Evolutionary conservation across 2,329 filamentous ascomycete species (phyloP).

Genomic region (Dothistroma septosporum): DNA sequence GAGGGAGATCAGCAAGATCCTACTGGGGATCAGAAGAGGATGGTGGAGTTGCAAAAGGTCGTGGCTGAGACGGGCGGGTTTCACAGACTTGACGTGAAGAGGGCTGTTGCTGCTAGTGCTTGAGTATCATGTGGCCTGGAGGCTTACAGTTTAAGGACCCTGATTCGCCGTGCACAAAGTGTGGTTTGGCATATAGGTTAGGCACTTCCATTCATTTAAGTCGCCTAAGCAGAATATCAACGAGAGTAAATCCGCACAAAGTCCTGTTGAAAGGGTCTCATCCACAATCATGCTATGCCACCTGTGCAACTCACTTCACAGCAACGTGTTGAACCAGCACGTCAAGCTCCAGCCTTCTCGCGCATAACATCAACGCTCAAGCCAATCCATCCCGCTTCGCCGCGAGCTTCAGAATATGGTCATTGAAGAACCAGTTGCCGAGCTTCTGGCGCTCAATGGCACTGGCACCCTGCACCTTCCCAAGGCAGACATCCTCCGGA

Average conservation of each 20-base stretch:
- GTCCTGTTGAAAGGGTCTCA: constrained; percentile 18
- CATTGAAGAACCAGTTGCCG: constrained; percentile 37
- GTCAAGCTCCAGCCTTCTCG: not conserved
- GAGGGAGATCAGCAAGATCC: constrained; percentile 64
- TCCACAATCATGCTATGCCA: not conserved
- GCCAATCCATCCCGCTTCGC: constrained; percentile 14
- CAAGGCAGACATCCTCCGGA: constrained; percentile 35
- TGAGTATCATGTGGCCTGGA: not conserved
- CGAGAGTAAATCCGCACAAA: not conserved
- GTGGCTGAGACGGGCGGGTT: constrained; percentile 65
- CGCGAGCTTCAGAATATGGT: constrained; percentile 36
- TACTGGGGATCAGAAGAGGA: constrained; percentile 68
- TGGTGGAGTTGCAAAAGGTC: constrained; percentile 64
- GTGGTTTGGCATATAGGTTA: not conserved
- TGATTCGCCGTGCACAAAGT: not conserved
- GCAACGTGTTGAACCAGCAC: constrained; percentile 13
- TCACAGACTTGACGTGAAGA: constrained; percentile 43
- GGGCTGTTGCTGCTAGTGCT: constrained; percentile 19
- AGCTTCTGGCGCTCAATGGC: constrained; percentile 30
- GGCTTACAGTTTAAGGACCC: not conserved
- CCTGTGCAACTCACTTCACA: not conserved
- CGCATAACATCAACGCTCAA: not conserved
- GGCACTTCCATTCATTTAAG: constrained; percentile 18
- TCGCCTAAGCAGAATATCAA: constrained; percentile 6
- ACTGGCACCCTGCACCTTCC: constrained; percentile 40